These are phyloP conservation scores for Colletotrichum chlorophyti DNA, from an alignment of 2,329 filamentous ascomycete genomes.

Conservation along the genomic window DNA sequence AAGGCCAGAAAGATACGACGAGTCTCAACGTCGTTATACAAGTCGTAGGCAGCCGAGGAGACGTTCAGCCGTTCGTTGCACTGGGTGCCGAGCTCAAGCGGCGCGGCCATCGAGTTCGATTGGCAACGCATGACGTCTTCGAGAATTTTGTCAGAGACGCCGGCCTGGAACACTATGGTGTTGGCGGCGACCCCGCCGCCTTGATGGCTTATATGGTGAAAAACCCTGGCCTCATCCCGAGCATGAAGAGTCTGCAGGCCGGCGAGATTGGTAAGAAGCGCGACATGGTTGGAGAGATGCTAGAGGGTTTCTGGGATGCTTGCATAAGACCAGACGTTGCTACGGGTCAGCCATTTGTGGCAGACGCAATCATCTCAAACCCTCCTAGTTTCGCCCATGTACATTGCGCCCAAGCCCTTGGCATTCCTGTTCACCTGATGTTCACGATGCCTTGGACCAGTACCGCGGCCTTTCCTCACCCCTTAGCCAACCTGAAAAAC, in stretches of 20 bases:
- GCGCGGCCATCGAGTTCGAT: slow-evolving; percentile 55
- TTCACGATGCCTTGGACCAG: slow-evolving; percentile 77
- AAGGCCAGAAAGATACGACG: slow-evolving; percentile 24
- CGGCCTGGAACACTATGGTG: slow-evolving; percentile 55
- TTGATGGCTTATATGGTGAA: slow-evolving; percentile 39
- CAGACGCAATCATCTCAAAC: slow-evolving; percentile 57
- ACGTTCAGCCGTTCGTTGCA: slow-evolving; percentile 63
- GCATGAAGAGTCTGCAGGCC: slow-evolving; percentile 31
- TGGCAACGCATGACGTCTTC: slow-evolving; percentile 58
- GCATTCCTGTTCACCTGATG: slow-evolving; percentile 53
- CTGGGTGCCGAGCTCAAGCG: slow-evolving; percentile 54
- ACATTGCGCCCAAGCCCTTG: slow-evolving; percentile 51
- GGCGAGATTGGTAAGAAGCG: slow-evolving; percentile 37
- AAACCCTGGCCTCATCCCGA: slow-evolving; percentile 36
- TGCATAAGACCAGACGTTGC: slow-evolving; percentile 29
- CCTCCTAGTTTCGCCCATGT: slow-evolving; percentile 55
- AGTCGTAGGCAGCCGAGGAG: slow-evolving; percentile 58
- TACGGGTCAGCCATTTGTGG: slow-evolving; percentile 47
- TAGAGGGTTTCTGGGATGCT: slow-evolving; percentile 33
- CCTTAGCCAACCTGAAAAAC: slow-evolving; percentile 71
- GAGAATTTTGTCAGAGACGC: slow-evolving; percentile 51
- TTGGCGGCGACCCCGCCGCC: slow-evolving; percentile 56
- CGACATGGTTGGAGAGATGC: slow-evolving; percentile 31
- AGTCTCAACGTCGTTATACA: slow-evolving; percentile 63
- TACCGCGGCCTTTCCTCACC: slow-evolving; percentile 75